These are phyloP conservation scores for Fusarium austroafricanum DNA, from an alignment of 2,329 filamentous ascomycete genomes.

Conservation along the genomic window DNA sequence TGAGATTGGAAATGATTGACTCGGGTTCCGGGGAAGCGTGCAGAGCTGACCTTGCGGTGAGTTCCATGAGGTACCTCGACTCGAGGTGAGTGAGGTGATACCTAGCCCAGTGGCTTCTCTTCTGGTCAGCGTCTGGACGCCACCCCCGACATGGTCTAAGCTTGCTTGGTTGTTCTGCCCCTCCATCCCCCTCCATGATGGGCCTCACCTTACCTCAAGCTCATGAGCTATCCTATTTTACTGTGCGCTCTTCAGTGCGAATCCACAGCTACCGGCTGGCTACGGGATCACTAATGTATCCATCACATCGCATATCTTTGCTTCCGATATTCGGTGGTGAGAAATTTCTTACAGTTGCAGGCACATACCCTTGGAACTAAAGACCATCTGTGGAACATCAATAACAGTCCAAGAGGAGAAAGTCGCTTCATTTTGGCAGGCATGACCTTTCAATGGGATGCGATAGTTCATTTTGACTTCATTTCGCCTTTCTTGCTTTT, in stretches of 20 bases:
- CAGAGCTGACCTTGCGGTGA: conserved; percentile 37
- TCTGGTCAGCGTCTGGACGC: conserved; percentile 42
- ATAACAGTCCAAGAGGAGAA: conserved; percentile 26
- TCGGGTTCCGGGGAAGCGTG: conserved; percentile 34
- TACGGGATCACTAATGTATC: conserved; percentile 29
- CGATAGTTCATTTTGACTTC: conserved; percentile 24
- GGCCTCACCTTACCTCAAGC: conserved; percentile 27
- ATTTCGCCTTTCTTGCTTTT: conserved; percentile 3
- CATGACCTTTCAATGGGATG: conserved; percentile 17
- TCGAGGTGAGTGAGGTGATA: conserved; percentile 28
- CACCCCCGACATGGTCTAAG: conserved; percentile 38
- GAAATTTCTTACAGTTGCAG: conserved; percentile 14
- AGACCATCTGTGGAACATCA: conserved; percentile 38
- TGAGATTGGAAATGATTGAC: conserved; percentile 35
- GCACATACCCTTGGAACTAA: conserved; percentile 18
- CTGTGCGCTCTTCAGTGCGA: conserved; percentile 23
- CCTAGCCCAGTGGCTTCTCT: conserved; percentile 30
- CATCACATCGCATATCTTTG: conserved; percentile 22
- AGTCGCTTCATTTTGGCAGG: conserved; percentile 29
- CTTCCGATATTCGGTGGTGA: conserved; percentile 41
- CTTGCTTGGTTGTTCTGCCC: conserved; percentile 28
- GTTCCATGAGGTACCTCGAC: conserved; percentile 11
- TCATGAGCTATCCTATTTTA: conserved; percentile 23
- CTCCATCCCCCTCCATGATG: conserved; percentile 30
- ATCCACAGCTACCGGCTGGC: conserved; percentile 36